phyloP scores from a whole-genome alignment of 257 asterid genomes.

The Thymus mandschuricus region DNA sequence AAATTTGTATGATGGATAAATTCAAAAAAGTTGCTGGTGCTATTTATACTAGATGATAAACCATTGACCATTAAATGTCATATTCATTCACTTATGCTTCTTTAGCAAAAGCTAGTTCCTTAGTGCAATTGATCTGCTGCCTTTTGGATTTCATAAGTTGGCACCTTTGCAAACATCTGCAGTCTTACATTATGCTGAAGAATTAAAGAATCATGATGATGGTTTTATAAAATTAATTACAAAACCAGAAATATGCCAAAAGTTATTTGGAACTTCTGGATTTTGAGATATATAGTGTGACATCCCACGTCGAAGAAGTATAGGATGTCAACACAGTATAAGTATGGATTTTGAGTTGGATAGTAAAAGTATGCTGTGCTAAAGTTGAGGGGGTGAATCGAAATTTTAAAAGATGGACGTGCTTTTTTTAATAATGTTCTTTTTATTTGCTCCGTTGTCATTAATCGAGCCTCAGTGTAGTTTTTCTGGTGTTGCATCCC shows the following conservation, averaged over 20 bases:
- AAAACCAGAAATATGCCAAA: not conserved
- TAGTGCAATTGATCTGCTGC: not conserved
- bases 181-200: not conserved
- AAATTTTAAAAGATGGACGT: slow-evolving; percentile 3
- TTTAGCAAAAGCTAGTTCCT: not conserved
- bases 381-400: slow-evolving; percentile 17
- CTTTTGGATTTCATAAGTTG: not conserved
- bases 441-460: not conserved
- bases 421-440: not conserved
- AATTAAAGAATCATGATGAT: slow-evolving; percentile 10
- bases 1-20: not conserved
- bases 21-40: not conserved
- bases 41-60: not conserved
- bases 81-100: not conserved
- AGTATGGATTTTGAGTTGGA: not conserved
- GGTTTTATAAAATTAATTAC: not conserved
- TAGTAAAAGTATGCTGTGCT: slow-evolving; percentile 8
- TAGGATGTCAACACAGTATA: too few relatives aligned
- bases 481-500: slow-evolving; percentile 29
- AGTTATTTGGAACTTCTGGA: slow-evolving; percentile 5
- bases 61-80: not conserved
- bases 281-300: not conserved
- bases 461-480: slow-evolving; percentile 18
- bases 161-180: slow-evolving; percentile 10
- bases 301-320: too few relatives aligned